Evolutionary conservation across 768 basidiomycete species (phyloP).

Genomic region (Lentinula edodes): DNA sequence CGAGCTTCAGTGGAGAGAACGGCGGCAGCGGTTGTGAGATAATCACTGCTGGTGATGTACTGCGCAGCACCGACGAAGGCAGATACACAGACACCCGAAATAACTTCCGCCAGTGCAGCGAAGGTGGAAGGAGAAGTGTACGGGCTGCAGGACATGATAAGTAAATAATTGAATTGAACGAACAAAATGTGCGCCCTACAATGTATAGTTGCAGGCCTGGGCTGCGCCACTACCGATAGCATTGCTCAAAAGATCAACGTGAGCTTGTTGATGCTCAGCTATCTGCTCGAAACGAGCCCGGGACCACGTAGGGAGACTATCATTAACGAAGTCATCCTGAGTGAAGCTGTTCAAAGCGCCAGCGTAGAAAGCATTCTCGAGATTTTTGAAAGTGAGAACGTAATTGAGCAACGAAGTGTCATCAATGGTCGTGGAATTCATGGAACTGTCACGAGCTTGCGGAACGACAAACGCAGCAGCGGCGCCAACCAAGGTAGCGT

Average conservation of each 20-base stretch:
- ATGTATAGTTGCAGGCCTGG: conserved; percentile 52
- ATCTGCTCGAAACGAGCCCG: conserved; percentile 49
- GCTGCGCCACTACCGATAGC: conserved; percentile 33
- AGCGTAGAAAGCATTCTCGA: conserved; percentile 42
- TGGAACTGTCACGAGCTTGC: not conserved
- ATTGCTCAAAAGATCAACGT: conserved; percentile 49
- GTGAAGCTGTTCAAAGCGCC: conserved; percentile 39
- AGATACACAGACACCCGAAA: conserved; percentile 46
- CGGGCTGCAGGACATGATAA: conserved; percentile 20
- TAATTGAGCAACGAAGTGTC: conserved; percentile 32
- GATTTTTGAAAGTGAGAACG: conserved; percentile 42
- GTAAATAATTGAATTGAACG: not conserved
- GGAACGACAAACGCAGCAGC: not conserved
- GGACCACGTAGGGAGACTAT: conserved; percentile 35
- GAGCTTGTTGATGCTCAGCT: conserved; percentile 44
- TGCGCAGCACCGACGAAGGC: conserved; percentile 44
- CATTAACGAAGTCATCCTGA: conserved; percentile 35
- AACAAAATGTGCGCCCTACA: conserved; percentile 29
- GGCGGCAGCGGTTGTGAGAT: conserved; percentile 37
- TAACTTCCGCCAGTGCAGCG: conserved; percentile 38
- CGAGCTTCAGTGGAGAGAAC: conserved; percentile 56
- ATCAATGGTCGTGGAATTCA: not conserved
- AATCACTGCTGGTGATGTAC: conserved; percentile 35
- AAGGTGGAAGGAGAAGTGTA: conserved; percentile 43
- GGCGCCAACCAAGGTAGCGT: not conserved